Base-by-base conservation (phyloP, 2,329 filamentous ascomycete species). In the Sarocladiaceae sp. region DNA sequence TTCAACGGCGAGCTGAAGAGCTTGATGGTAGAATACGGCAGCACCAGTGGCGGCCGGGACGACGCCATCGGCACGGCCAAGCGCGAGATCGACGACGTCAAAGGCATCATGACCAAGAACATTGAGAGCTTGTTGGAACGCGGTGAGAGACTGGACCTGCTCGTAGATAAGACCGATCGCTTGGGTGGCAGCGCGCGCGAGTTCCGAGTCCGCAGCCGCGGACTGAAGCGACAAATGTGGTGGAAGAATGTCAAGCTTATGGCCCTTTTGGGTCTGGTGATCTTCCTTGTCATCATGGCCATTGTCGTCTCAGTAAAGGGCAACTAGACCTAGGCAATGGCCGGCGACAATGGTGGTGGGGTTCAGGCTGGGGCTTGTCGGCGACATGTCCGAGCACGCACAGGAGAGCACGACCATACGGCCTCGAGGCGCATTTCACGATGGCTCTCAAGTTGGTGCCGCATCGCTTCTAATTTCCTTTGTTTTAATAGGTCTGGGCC, bases 191-290 rank as follows among this genome's bases (percentile, higher is more conserved):
- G 84, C 67, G 91, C 94, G 51, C 79, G 86, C 61, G 94, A 99
- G 66, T 99, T 99, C 66, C 78, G 94, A 50, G 86, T 97, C 17
- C 79, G 93, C 59, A 95, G 88, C 67, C 77, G 91, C 23, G 91
- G 90, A 1, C 70, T 99, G 61, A 88, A 94, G 74, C 81, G 95
- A 65, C 82, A 87, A 71, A 97, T 99, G 94, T 99, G 94, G 94
- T 97, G 93, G 93, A 97, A 97, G 84, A 97, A 99, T 68, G 81
- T 96, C 42, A 95, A 95, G 75, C 72, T 99, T 60, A 96, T 97
- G 91, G 86, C 82, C 6, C 69, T 99, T 60, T 65, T 92, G 56
- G 76, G 71, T 3, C 64, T 97, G 40, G 90, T 92, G 2, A 71
- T 94, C 23, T 65, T 76, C 40, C 64, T 84, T 56, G 80, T 84